Evolutionary conservation across 495 filamentous ascomycete species (phyloP), one percentile per base, ranked within the genome.

Genomic region (Neurospora discreta): DNA sequence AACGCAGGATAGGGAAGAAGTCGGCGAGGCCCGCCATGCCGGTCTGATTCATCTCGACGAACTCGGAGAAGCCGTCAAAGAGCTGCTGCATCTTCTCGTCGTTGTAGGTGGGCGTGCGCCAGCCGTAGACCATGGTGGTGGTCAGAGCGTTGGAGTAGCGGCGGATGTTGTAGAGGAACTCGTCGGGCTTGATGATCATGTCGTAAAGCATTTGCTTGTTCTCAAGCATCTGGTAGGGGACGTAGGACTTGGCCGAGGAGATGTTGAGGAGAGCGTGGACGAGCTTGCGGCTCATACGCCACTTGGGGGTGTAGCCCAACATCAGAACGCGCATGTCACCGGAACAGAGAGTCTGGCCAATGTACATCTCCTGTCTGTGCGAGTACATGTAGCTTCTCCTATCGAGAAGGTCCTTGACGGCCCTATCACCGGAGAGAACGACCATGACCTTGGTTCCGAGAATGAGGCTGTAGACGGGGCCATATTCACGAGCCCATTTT

Each of bases 81-180:
- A 88, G 78, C 73, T 87, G 85, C 75, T 79, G 78, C 75, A 88
- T 79, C 52, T 85, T 86, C 16, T 80, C 72, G 70, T 89, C 85
- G 18, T 88, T 81, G 71, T 82, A 82, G 6, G 78, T 81, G 0
- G 81, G 74, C 5, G 82, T 84, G 16, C 87, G 81, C 77, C 81
- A 87, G 42, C 87, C 87, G 71, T 84, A 89, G 8, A 86, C 79
- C 84, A 88, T 88, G 33, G 82, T 84, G 9, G 86, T 88, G 5
- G 85, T 85, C n/a, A 88, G 77, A 6, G 86, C 81, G 72, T 84
- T 85, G 23, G 85, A 81, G 75, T 86, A 89, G 58, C 86, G 82
- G 13, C 85, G 81, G 65, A 88, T 83, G 73, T 87, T 83, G 68
- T 85, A 78, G n/a, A 85, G 72, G 76, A 85, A 79, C 69, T 75